Conservation (phyloP, 2,329 filamentous ascomycete genomes). For the Cercospora citrullina region DNA sequence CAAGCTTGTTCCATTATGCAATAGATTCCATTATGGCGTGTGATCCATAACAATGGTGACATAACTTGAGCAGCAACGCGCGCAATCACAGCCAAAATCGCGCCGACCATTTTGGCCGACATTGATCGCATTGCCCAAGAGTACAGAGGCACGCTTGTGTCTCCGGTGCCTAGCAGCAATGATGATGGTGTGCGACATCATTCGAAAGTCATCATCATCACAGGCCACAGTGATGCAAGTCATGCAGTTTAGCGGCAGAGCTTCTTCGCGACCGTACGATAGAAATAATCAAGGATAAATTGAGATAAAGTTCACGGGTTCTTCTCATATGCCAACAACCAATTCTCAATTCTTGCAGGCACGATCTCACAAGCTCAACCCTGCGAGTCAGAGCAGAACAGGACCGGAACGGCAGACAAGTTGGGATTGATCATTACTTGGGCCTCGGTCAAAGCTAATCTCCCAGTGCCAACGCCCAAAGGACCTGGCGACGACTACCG, state of each 20-base stretch:
- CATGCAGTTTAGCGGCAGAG: neutral
- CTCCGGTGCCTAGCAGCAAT: neutral
- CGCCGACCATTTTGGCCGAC: neutral
- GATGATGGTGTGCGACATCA: neutral
- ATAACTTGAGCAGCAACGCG: neutral
- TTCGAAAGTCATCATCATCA: neutral
- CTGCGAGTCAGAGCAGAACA: neutral
- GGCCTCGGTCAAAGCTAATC: neutral
- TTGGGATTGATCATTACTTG: neutral
- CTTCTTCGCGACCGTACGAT: neutral
- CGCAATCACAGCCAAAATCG: neutral
- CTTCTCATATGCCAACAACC: neutral
- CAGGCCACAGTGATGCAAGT: neutral
- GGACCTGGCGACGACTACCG: neutral
- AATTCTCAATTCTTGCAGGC: neutral
- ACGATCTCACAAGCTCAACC: neutral
- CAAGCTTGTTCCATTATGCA: no score
- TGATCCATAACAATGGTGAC: neutral
- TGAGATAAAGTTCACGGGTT: neutral
- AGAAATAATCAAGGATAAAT: neutral
- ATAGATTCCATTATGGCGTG: neutral
- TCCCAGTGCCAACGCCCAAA: neutral
- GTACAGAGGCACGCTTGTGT: neutral
- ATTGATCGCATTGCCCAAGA: neutral
- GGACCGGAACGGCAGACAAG: neutral